Evolutionary conservation across 768 basidiomycete genomes (phyloP).

Genomic region (Termitomyces sp.): DNA sequence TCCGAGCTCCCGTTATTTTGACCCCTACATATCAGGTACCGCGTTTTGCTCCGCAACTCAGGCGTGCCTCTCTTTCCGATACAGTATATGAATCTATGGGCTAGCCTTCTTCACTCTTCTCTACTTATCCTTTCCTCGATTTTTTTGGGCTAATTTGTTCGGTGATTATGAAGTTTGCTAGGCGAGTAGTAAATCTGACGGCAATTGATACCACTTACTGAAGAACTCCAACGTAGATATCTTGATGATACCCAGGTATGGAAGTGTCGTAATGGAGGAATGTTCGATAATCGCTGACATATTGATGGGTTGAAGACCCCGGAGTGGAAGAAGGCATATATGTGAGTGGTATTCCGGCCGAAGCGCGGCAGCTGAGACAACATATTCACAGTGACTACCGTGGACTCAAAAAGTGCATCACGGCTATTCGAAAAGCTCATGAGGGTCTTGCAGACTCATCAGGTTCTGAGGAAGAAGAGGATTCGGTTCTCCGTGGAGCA

Average conservation of each 20-base stretch:
- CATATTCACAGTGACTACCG: constrained; percentile 58
- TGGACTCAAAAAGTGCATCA: constrained; percentile 66
- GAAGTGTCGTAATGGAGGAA: background rate
- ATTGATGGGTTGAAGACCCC: constrained; percentile 45
- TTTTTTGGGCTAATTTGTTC: background rate
- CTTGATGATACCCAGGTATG: constrained; percentile 9
- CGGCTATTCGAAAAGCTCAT: constrained; percentile 46
- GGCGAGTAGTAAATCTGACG: background rate
- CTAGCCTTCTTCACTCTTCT: background rate
- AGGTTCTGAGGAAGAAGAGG: constrained; percentile 19
- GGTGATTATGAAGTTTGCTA: constrained; percentile 5
- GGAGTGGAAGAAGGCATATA: constrained; percentile 74
- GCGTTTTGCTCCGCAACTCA: background rate
- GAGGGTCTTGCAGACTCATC: constrained; percentile 24
- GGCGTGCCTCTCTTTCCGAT: background rate
- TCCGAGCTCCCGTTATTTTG: background rate
- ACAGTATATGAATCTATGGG: background rate
- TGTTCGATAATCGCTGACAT: background rate
- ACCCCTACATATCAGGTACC: background rate
- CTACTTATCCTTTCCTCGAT: background rate
- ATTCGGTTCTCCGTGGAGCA: background rate
- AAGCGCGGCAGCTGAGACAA: constrained; percentile 3
- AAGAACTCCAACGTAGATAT: background rate
- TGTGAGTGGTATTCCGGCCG: constrained; percentile 36
- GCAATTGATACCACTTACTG: background rate